Evolutionary conservation across 2,329 filamentous ascomycete species (phyloP).

Genomic region (Teratosphaeria gauchensis): DNA sequence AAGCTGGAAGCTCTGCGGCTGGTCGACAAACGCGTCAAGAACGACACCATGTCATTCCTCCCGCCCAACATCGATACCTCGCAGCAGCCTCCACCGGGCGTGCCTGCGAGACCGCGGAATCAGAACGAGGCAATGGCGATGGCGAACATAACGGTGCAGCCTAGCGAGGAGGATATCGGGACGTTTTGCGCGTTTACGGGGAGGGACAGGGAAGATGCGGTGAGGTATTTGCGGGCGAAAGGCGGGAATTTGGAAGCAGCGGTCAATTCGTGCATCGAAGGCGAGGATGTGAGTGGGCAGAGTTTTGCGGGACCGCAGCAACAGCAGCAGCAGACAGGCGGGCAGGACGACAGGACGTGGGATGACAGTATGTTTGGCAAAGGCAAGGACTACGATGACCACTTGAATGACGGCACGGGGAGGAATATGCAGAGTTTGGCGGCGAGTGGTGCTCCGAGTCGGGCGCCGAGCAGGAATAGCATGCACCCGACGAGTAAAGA

Average conservation of each 20-base stretch:
- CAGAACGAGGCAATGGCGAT: constrained; percentile 11
- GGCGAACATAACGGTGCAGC: constrained; percentile 18
- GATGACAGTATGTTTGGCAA: constrained; percentile 18
- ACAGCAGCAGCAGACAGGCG: neutral
- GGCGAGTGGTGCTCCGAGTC: constrained; percentile 22
- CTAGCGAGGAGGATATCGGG: constrained; percentile 15
- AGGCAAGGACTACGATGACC: constrained; percentile 21
- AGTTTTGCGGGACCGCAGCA: neutral
- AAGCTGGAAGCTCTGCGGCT: neutral
- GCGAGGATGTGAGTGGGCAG: neutral
- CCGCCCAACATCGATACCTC: constrained; percentile 8
- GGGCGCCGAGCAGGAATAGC: constrained; percentile 14
- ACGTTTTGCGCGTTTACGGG: constrained; percentile 15
- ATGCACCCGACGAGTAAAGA: constrained; percentile 18
- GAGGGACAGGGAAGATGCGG: constrained; percentile 11
- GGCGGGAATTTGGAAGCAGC: neutral
- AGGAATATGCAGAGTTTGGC: constrained; percentile 14
- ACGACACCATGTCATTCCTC: constrained; percentile 8
- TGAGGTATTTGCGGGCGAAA: constrained; percentile 15
- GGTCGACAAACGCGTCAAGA: neutral
- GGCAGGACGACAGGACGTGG: constrained; percentile 13
- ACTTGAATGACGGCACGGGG: constrained; percentile 10
- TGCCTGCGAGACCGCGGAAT: constrained; percentile 5
- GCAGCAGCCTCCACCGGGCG: constrained; percentile 1
- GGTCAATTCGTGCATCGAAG: neutral